These are phyloP conservation scores for Metrosideros polymorpha DNA, from an alignment of 441 rosid species.

Conservation along the genomic window DNA sequence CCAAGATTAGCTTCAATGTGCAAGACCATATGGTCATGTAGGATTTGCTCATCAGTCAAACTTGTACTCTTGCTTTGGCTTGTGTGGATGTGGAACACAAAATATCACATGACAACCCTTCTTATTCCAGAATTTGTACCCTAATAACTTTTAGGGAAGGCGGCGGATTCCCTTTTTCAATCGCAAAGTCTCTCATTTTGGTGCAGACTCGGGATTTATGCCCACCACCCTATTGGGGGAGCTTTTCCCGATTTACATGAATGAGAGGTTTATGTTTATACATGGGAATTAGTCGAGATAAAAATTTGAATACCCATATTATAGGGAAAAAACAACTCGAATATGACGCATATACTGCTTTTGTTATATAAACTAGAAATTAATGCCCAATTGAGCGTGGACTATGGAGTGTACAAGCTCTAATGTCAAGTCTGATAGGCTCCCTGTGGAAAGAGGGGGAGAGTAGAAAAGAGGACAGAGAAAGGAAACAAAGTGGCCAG, in stretches of 20 bases:
- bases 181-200: neutral
- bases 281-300: neutral
- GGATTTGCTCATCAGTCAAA: neutral
- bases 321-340: neutral
- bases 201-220: neutral
- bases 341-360: neutral
- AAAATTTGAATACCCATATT: neutral
- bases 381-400: neutral
- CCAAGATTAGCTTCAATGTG: neutral
- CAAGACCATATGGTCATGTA: neutral
- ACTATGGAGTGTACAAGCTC: neutral
- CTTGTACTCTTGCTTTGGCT: neutral
- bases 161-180: neutral
- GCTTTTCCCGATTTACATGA: accelerated
- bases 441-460: neutral
- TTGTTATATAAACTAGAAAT: neutral
- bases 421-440: neutral
- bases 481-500: neutral
- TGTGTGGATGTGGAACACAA: neutral
- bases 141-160: neutral
- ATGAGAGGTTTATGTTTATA: neutral
- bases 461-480: neutral
- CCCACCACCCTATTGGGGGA: neutral
- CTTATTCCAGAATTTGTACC: neutral
- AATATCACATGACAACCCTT: neutral